These are phyloP conservation scores for Cylindrotheca fusiformis DNA, from an alignment of 108 stramenopile genomes.

Conservation along the genomic window DNA sequence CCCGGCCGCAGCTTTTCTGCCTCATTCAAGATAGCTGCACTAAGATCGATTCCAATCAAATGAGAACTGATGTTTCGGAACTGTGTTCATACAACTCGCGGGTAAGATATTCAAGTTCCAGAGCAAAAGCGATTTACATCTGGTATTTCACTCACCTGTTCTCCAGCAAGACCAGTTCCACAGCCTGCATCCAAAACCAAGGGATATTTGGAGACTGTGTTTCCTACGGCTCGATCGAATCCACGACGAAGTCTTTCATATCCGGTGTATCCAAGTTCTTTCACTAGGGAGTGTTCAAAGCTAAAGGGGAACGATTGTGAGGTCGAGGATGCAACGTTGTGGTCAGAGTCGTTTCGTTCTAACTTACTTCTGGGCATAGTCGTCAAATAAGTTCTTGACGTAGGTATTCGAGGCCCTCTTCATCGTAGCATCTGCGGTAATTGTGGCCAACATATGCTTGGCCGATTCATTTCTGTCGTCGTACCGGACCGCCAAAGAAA, in stretches of 20 bases:
- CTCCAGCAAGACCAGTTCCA: conserved; percentile 76
- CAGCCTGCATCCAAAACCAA: conserved; percentile 70
- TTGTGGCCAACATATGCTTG: conserved; percentile 69
- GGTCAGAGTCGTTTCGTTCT: not conserved
- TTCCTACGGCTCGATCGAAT: conserved; percentile 57
- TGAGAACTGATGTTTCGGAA: conserved; percentile 66
- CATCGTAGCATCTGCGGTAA: conserved; percentile 83
- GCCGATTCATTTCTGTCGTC: conserved; percentile 53
- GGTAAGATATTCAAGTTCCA: not conserved
- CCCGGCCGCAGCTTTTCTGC: conserved; percentile 56
- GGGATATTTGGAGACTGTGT: conserved; percentile 35
- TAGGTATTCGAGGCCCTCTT: conserved; percentile 62
- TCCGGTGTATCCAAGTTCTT: conserved; percentile 68
- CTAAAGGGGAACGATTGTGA: conserved; percentile 2
- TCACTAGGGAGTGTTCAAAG: conserved; percentile 73
- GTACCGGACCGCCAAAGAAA: conserved; percentile 49
- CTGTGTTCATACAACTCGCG: conserved; percentile 6
- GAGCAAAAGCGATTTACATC: too few relatives aligned
- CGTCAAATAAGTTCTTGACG: conserved; percentile 62
- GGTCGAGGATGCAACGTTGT: not conserved
- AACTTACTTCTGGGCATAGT: conserved; percentile 64
- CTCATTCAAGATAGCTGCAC: conserved; percentile 57
- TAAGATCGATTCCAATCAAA: conserved; percentile 69
- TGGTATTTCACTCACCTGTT: conserved; percentile 44
- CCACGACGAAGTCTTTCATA: conserved; percentile 57